phyloP scores from a whole-genome alignment of 257 asterid species.

The Haberlea rhodopensis region DNA sequence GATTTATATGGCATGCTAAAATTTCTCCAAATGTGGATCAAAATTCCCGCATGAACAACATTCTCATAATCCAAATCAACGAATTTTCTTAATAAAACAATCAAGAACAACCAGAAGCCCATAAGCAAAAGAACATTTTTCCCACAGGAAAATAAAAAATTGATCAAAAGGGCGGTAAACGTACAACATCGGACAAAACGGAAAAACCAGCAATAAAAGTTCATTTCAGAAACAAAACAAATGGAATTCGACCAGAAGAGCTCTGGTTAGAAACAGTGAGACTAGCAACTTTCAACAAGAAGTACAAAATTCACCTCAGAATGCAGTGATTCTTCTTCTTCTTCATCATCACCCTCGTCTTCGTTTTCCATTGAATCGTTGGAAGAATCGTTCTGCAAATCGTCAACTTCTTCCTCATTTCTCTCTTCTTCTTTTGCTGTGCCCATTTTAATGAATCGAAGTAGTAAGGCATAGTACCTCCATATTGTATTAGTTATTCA shows the following conservation, averaged over 20 bases:
- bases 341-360: conserved; percentile 29
- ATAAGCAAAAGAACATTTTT: background rate
- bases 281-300: background rate
- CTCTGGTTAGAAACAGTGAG: background rate
- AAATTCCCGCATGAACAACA: background rate
- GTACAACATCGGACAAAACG: conserved; percentile 24
- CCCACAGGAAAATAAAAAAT: conserved; percentile 15
- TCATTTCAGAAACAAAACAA: background rate
- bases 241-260: background rate
- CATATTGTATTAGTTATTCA: background rate
- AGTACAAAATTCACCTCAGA: conserved; percentile 44
- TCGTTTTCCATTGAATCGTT: conserved; percentile 37
- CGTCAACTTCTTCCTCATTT: conserved; percentile 32
- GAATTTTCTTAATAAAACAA: background rate
- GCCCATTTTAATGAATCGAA: conserved; percentile 30
- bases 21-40: background rate
- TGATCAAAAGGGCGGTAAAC: conserved; percentile 26
- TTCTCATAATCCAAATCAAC: conserved; percentile 5
- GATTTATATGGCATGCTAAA: background rate
- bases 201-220: conserved; percentile 9
- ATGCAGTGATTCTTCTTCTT: conserved; percentile 30
- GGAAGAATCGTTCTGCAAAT: conserved; percentile 33
- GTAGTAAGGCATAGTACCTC: conserved; percentile 3
- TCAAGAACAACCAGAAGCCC: background rate
- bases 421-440: conserved; percentile 28